Conservation (phyloP, 768 basidiomycete species). For the Leccinum fibrillosum region DNA sequence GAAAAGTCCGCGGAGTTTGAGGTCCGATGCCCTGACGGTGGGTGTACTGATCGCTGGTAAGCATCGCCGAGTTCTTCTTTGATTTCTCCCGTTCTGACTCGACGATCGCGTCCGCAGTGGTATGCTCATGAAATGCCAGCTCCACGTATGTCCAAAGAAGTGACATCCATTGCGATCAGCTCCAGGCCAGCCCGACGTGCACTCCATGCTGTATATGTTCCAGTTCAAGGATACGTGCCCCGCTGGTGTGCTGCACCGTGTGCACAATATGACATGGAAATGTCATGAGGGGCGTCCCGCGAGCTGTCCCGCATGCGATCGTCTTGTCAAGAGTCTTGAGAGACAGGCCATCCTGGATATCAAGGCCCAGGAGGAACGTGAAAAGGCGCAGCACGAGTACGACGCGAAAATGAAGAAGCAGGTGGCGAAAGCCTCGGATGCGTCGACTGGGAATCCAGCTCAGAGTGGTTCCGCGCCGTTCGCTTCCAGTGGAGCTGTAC, state of each 20-base stretch:
- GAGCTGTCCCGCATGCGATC: slow-evolving; percentile 46
- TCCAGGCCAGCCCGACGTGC: slow-evolving; percentile 35
- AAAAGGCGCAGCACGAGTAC: slow-evolving; percentile 44
- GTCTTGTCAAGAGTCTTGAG: slow-evolving; percentile 38
- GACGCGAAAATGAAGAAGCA: slow-evolving; percentile 32
- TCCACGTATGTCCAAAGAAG: slow-evolving; percentile 55
- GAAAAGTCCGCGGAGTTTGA: slow-evolving; percentile 48
- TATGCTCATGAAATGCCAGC: slow-evolving; percentile 10
- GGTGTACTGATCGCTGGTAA: slow-evolving; percentile 60
- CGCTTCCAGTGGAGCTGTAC: neutral
- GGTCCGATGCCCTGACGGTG: slow-evolving; percentile 55
- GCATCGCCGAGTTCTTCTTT: slow-evolving; percentile 6
- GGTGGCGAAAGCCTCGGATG: neutral
- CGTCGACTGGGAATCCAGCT: neutral
- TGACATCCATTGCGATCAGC: slow-evolving; percentile 56
- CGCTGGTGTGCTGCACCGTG: slow-evolving; percentile 33
- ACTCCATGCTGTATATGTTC: slow-evolving; percentile 41
- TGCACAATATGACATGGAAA: slow-evolving; percentile 43
- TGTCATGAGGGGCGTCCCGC: slow-evolving; percentile 42
- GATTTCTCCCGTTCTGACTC: neutral
- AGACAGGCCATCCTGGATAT: slow-evolving; percentile 40
- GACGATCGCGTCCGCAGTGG: slow-evolving; percentile 8
- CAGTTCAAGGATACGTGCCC: slow-evolving; percentile 39
- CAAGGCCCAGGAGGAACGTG: slow-evolving; percentile 41
- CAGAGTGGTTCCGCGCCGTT: slow-evolving; percentile 3